A percentile compares a stretch with the other conserved stretches of the same genome.
Evolutionary conservation across 352 stramenopile species (phyloP).

Genomic region (Stramenopiles sp.): DNA sequence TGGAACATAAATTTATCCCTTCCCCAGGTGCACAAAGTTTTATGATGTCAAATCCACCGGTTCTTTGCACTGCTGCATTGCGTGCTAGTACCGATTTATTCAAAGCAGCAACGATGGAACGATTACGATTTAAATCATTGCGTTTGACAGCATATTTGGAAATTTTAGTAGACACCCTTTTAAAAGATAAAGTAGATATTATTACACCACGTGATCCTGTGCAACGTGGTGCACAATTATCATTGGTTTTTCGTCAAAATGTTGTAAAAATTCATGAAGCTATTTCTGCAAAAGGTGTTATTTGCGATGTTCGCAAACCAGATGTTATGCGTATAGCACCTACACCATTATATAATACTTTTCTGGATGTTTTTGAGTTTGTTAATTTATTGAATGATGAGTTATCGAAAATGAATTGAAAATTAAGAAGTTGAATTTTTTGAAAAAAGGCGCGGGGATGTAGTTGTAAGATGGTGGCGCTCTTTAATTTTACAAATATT

Average conservation of each 20-base stretch:
- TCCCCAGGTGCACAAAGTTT: slow-evolving; percentile 20
- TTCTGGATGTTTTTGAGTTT: slow-evolving; percentile 21
- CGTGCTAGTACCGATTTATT: slow-evolving; percentile 21
- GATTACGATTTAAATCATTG: slow-evolving; percentile 21
- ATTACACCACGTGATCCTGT: slow-evolving; percentile 18
- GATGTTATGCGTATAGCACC: slow-evolving; percentile 26
- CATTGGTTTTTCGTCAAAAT: slow-evolving; percentile 16
- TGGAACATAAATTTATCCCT: slow-evolving; percentile 20
- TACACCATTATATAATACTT: slow-evolving; percentile 25
- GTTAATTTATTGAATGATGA: slow-evolving; percentile 20
- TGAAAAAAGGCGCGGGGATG: too few relatives aligned
- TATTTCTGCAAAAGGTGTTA: slow-evolving; percentile 15
- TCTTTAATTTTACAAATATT: too few relatives aligned
- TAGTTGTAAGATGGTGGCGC: too few relatives aligned
- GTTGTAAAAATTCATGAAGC: slow-evolving; percentile 11
- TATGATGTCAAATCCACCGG: slow-evolving; percentile 24
- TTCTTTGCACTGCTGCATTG: slow-evolving; percentile 19
- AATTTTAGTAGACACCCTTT: slow-evolving; percentile 11
- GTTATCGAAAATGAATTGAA: slow-evolving; percentile 6
- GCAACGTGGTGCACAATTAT: slow-evolving; percentile 23
- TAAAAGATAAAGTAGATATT: slow-evolving; percentile 13
- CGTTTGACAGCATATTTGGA: slow-evolving; percentile 25
- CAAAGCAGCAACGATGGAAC: slow-evolving; percentile 17
- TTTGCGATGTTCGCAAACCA: slow-evolving; percentile 22
- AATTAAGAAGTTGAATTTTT: too few relatives aligned